Evolutionary conservation across 352 stramenopile genomes (phyloP).

Genomic region (Pythium scleroteichum): DNA sequence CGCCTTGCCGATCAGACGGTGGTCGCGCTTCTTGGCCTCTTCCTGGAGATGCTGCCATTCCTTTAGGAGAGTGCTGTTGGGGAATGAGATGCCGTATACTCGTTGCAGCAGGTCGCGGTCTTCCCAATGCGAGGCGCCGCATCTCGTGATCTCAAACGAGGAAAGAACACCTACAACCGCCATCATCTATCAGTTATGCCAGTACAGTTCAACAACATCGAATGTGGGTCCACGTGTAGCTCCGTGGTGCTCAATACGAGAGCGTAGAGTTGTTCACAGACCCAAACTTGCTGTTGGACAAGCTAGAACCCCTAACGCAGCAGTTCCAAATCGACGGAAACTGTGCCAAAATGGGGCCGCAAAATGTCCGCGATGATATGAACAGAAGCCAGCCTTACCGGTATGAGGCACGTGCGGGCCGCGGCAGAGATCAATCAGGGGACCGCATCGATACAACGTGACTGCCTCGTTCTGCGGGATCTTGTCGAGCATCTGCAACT

Average conservation of each 20-base stretch:
- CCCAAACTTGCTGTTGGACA: conserved; percentile 48
- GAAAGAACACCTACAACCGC: conserved; percentile 73
- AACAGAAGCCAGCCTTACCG: conserved; percentile 61
- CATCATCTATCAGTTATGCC: not conserved
- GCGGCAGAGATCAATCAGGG: conserved; percentile 97
- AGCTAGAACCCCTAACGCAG: not conserved
- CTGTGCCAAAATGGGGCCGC: not conserved
- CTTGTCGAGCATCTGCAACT: conserved; percentile 96
- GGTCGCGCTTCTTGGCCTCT: conserved; percentile 96
- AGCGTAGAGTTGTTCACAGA: conserved; percentile 69
- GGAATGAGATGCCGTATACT: conserved; percentile 97
- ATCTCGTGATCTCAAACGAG: conserved; percentile 95
- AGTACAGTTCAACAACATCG: not conserved
- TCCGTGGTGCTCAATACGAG: conserved; percentile 66
- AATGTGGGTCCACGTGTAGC: conserved; percentile 85
- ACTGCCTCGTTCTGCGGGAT: conserved; percentile 92
- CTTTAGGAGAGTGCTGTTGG: conserved; percentile 86
- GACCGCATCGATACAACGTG: conserved; percentile 97
- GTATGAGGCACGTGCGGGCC: conserved; percentile 96
- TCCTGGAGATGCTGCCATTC: conserved; percentile 89
- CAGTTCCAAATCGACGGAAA: not conserved
- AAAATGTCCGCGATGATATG: not conserved
- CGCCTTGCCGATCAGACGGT: conserved; percentile 92
- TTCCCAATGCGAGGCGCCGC: conserved; percentile 93
- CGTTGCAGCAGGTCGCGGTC: conserved; percentile 92